Base-by-base conservation (phyloP, 1,139 yeast genomes). In the Saccharomyces pastorianus region DNA sequence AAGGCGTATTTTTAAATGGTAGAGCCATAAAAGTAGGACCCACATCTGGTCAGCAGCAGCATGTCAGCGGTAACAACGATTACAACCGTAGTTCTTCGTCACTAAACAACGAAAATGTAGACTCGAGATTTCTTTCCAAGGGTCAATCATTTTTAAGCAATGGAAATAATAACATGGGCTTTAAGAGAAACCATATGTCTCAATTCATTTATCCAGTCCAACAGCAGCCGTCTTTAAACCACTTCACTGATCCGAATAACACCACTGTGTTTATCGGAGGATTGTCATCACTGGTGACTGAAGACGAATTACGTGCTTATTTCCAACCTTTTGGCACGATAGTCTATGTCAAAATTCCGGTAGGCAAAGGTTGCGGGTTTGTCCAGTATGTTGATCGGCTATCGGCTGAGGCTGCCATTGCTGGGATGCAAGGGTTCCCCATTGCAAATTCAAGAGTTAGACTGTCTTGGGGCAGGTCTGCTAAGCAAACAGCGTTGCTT, bases 221-320 rank as follows among this genome's bases (percentile, higher is more conserved):
- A 57, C 65, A 58, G 29, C 61, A 59, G 49, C 77, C 77, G 13
- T 70, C 74, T 23, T 62, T 79, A 61, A 77, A 73, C 60, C 82
- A 81, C 60, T 85, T 74, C 59, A 73, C 80, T 44, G 88, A 84
- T 64, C 84, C 85, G 2, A 78, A 76, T 56, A 85, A 84, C 64
- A 84, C 91, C 11, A 85, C 91, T 0, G 86, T 85, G 4, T 84
- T 85, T 61, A 84, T 85, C 49, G 89, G 89, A 6, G 89, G 89
- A 0, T 70, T 85, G 47, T 82, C 85, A 49, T 72, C 80, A 1
- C 78, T 77, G 51, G 81, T 83, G 9, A 72, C 79, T 2, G 89
- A 84, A 60, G 76, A 77, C 46, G 84, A 86, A 20, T 69, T 85
- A 48, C 79, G 78, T 56, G 76, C 81, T 1, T 71, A 83, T 34